Evolutionary conservation across 2,329 filamentous ascomycete species (phyloP), one percentile per base, ranked within the genome.

Genomic region (Stagonosporopsis vannaccii): DNA sequence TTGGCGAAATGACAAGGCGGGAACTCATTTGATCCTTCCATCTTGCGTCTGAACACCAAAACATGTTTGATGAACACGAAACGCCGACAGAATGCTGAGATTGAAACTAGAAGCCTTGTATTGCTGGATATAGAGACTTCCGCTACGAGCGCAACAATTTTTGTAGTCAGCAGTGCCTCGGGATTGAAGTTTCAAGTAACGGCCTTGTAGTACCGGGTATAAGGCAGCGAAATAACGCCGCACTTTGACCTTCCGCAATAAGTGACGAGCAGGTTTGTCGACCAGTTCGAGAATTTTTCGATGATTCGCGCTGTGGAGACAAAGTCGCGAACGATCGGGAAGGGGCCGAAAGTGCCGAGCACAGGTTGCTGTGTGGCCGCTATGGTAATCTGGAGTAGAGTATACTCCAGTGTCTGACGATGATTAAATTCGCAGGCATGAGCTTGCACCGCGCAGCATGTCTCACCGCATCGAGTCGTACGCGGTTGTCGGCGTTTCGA

Each of bases 1-100:
- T 51, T 62, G 57, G 55, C 62, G 70, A 71, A 57, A 72, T 74
- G 65, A 72, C 40, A 41, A 57, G 56, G 58, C 61, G 61, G 52
- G 42, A 63, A 63, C 49, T 52, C 40, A 53, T 42, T 44, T 50
- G 45, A 53, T 53, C 55, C 49, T 53, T 46, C 45, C 42, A 47
- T 37, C 12, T 51, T 51, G 37, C 47, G 36, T 41, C 22, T 28
- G 41, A 51, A 56, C 37, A 36, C 36, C 35, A 51, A 39, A 51
- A 51, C 26, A n/a, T 56, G 30, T 30, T 26, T 23, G 25, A 37
- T 23, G 25, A 51, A 43, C 42, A 43, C 25, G 23, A 51, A 47
- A 47, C 30, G 33, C 23, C 28, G 33, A 48, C 19, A 51, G 20
- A 42, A 42, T n/a, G 20, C 43, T 43, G 25, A n/a, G 17, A 25